Conservation (phyloP, 768 basidiomycete species). For the Amanita jacksonii region DNA sequence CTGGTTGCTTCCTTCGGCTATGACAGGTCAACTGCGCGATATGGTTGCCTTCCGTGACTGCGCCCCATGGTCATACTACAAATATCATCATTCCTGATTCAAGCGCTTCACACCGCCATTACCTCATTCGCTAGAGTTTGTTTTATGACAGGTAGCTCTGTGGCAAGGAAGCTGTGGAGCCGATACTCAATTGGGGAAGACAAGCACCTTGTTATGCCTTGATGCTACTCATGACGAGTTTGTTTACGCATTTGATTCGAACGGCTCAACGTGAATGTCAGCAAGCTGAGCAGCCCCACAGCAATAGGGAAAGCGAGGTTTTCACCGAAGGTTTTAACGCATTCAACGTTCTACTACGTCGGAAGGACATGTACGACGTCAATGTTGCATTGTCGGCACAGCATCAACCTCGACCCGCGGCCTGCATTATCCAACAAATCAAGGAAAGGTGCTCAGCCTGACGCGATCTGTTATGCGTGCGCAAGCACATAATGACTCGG, state of each 20-base stretch:
- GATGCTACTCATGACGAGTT: constrained; percentile 41
- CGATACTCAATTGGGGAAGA: constrained; percentile 37
- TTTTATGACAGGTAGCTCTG: too few relatives aligned
- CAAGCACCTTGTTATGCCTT: constrained; percentile 28
- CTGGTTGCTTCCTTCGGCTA: constrained; percentile 38
- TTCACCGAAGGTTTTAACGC: constrained; percentile 33
- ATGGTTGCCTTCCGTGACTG: too few relatives aligned
- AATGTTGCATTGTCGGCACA: constrained; percentile 52
- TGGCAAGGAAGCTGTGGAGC: constrained; percentile 50
- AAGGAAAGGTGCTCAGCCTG: constrained; percentile 37
- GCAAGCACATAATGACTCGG: constrained; percentile 30
- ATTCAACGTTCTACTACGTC: constrained; percentile 36
- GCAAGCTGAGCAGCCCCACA: not conserved
- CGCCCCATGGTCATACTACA: too few relatives aligned
- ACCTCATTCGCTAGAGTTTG: too few relatives aligned
- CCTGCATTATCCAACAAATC: constrained; percentile 43
- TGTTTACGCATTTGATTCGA: constrained; percentile 26
- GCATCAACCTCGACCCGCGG: constrained; percentile 36
- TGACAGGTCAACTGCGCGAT: too few relatives aligned
- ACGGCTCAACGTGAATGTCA: constrained; percentile 13
- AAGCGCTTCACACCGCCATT: too few relatives aligned
- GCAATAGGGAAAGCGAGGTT: constrained; percentile 7
- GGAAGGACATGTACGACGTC: constrained; percentile 48
- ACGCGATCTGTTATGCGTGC: constrained; percentile 49
- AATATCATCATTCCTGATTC: too few relatives aligned